Evolutionary conservation across 2,329 filamentous ascomycete species (phyloP).

Genomic region (Paramyrothecium roridum): DNA sequence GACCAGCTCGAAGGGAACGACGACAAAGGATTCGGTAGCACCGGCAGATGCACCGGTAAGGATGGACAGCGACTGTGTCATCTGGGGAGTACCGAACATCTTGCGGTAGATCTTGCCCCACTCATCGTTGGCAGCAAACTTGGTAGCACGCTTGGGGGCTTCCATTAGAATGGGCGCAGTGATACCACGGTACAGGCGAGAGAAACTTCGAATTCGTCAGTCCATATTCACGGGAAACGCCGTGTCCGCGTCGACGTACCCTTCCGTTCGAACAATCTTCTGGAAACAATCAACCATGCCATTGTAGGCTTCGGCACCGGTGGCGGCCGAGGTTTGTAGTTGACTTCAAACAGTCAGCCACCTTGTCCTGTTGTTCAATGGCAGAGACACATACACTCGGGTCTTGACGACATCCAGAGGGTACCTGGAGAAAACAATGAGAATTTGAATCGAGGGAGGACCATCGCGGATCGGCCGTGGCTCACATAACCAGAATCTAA

Average conservation of each 20-base stretch:
- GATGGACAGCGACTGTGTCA: slow-evolving; percentile 88
- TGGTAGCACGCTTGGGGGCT: slow-evolving; percentile 88
- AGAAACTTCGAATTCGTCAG: slow-evolving; percentile 56
- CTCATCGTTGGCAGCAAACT: slow-evolving; percentile 98
- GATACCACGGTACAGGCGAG: slow-evolving; percentile 93
- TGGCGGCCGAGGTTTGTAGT: slow-evolving; percentile 72
- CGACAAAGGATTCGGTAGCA: slow-evolving; percentile 93
- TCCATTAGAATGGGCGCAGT: slow-evolving; percentile 97
- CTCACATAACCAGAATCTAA: slow-evolving; percentile 85
- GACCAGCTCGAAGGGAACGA: slow-evolving; percentile 96
- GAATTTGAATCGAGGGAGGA: slow-evolving; percentile 9
- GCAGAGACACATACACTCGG: slow-evolving; percentile 66
- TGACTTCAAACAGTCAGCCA: slow-evolving; percentile 54
- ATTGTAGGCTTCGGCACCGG: slow-evolving; percentile 82
- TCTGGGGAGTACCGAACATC: slow-evolving; percentile 77
- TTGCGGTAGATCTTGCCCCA: slow-evolving; percentile 95
- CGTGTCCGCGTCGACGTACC: slow-evolving; percentile 51
- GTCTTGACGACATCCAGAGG: slow-evolving; percentile 98
- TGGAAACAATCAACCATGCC: slow-evolving; percentile 98
- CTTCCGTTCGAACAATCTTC: slow-evolving; percentile 95
- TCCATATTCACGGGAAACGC: slow-evolving; percentile 6
- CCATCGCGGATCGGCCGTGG: slow-evolving; percentile 12
- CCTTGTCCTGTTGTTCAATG: slow-evolving; percentile 15
- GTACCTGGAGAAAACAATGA: slow-evolving; percentile 63
- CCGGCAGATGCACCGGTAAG: slow-evolving; percentile 93